A percentile compares a stretch with the other conserved stretches of the same genome.
Conservation (phyloP, 345 rosid genomes). For the Aurinia saxatilis region DNA sequence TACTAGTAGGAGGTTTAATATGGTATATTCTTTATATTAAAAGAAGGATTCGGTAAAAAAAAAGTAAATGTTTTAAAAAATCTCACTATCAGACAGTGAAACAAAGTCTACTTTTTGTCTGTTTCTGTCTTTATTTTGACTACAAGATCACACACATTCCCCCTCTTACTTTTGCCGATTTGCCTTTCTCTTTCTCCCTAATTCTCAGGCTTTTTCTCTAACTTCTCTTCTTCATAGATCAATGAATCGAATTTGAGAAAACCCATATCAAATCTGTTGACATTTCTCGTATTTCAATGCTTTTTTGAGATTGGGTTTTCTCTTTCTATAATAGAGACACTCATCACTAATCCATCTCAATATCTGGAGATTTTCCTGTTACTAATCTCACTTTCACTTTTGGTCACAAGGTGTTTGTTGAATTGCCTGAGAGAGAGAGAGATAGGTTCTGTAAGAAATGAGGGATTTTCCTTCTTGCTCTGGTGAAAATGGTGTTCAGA, state of each 20-base stretch:
- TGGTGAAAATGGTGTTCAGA: conserved; percentile 86
- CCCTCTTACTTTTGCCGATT: conserved; percentile 11
- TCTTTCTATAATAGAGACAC: conserved; percentile 18
- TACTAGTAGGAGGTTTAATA: too few relatives aligned
- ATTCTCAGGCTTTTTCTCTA: conserved; percentile 18
- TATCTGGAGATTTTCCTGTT: too few relatives aligned
- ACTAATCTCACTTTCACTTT: not conserved
- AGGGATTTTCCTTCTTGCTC: conserved; percentile 96
- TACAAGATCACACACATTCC: conserved; percentile 14
- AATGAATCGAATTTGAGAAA: conserved; percentile 7
- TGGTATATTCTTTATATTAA: too few relatives aligned
- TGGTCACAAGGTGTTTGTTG: conserved; percentile 26
- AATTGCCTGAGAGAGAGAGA: conserved; percentile 19
- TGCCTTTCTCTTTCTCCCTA: conserved; percentile 4
- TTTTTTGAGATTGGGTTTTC: conserved; percentile 14
- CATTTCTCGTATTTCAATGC: conserved; percentile 4
- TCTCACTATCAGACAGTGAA: conserved; percentile 10
- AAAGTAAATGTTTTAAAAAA: not conserved
- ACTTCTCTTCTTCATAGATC: conserved; percentile 3
- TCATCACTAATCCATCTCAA: not conserved
- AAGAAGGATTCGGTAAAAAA: not conserved
- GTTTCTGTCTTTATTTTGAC: conserved; percentile 10
- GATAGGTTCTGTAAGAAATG: conserved; percentile 35
- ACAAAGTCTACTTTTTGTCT: conserved; percentile 26
- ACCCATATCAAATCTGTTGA: conserved; percentile 15